Conservation (phyloP, 306 rosid genomes). For the Trichosanthes truncata region DNA sequence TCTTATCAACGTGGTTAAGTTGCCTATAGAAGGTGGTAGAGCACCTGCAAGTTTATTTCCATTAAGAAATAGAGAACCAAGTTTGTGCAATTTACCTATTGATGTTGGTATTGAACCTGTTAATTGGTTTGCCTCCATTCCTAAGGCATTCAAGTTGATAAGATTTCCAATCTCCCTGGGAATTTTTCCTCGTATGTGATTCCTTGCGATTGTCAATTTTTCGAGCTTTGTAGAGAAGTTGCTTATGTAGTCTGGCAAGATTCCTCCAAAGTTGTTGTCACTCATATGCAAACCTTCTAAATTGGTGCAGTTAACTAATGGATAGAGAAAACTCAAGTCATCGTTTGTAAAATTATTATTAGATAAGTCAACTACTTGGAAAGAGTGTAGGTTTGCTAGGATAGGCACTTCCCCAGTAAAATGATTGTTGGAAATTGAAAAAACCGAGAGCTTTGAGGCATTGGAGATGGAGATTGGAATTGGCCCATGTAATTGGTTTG, state of each 20-base stretch:
- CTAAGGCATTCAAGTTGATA: neutral
- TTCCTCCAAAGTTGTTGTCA: conserved; percentile 15
- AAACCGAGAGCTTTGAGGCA: neutral
- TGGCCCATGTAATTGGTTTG: conserved; percentile 3
- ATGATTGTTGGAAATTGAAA: neutral
- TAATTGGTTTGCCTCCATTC: neutral
- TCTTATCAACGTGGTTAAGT: neutral
- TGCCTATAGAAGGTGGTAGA: conserved; percentile 1
- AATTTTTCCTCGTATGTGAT: conserved; percentile 8
- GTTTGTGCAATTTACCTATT: neutral
- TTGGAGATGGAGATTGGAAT: conserved; percentile 16
- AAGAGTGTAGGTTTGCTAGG: neutral
- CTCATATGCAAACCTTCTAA: neutral
- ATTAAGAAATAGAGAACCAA: neutral
- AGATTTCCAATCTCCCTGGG: conserved; percentile 14
- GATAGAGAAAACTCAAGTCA: conserved; percentile 9
- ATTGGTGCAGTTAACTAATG: conserved; percentile 10
- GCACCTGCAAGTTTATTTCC: neutral
- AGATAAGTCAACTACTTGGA: neutral
- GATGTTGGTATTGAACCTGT: conserved; percentile 8
- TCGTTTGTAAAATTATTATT: conserved; percentile 2
- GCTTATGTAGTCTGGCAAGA: conserved; percentile 10
- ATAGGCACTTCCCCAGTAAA: conserved; percentile 16
- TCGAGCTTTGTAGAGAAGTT: conserved; percentile 16
- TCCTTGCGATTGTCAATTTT: neutral